Evolutionary conservation across 768 basidiomycete species (phyloP).

Genomic region (Auriscalpium microsporum): DNA sequence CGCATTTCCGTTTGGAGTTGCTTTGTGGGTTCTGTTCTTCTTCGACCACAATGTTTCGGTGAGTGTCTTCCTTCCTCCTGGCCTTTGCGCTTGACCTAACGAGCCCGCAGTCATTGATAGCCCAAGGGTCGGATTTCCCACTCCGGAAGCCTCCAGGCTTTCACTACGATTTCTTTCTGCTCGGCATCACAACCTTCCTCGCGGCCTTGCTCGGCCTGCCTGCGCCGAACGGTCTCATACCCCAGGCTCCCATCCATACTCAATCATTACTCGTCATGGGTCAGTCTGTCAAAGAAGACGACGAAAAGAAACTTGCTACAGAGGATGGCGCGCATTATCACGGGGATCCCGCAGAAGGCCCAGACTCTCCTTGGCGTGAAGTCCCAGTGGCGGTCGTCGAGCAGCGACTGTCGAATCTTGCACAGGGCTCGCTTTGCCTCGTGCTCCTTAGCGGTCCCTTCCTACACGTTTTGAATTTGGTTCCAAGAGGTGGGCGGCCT

Average conservation of each 20-base stretch:
- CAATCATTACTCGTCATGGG: conserved; percentile 70
- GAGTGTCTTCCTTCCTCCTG: conserved; percentile 19
- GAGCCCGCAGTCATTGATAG: conserved; percentile 67
- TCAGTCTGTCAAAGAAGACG: conserved; percentile 27
- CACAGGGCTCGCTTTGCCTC: conserved; percentile 71
- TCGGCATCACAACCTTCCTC: conserved; percentile 85
- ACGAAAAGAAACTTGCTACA: conserved; percentile 28
- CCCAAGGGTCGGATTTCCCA: conserved; percentile 83
- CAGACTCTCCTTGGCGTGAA: conserved; percentile 28
- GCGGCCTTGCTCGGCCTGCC: conserved; percentile 81
- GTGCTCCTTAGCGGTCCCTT: conserved; percentile 78
- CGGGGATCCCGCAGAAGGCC: conserved; percentile 7
- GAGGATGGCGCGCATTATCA: conserved; percentile 4
- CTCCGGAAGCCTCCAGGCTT: conserved; percentile 85
- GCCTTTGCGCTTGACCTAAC: not conserved
- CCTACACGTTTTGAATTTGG: conserved; percentile 66
- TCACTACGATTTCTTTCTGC: conserved; percentile 83
- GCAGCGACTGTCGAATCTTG: conserved; percentile 87
- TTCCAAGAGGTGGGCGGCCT: conserved; percentile 44
- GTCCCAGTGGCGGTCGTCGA: conserved; percentile 75
- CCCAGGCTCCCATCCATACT: conserved; percentile 91
- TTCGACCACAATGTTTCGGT: conserved; percentile 94
- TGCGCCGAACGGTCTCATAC: conserved; percentile 79
- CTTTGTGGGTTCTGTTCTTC: conserved; percentile 89
- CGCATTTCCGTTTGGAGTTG: conserved; percentile 80